Evolutionary conservation across 2,329 filamentous ascomycete genomes (phyloP).

Genomic region (Cadophora gregata): DNA sequence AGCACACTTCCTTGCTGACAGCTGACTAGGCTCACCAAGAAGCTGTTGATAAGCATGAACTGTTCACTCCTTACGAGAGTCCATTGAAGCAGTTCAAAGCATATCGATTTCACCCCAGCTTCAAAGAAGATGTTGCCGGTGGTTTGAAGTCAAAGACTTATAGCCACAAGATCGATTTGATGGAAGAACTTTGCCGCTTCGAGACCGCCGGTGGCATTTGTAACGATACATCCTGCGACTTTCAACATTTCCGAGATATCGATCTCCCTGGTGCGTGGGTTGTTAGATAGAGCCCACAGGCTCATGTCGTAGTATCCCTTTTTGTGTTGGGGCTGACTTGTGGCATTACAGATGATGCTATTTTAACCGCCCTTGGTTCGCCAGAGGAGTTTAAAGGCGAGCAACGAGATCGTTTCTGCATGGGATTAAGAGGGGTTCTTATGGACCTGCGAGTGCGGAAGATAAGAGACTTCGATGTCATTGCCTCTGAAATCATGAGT

Average conservation of each 20-base stretch:
- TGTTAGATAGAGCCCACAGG: slow-evolving; percentile 33
- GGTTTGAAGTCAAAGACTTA: slow-evolving; percentile 92
- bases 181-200: slow-evolving; percentile 75
- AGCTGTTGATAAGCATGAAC: slow-evolving; percentile 23
- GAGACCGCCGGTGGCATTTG: slow-evolving; percentile 76
- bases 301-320: slow-evolving; percentile 35
- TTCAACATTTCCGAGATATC: slow-evolving; percentile 81
- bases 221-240: slow-evolving; percentile 73
- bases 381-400: slow-evolving; percentile 67
- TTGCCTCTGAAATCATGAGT: slow-evolving; percentile 70
- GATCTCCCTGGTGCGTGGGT: slow-evolving; percentile 73
- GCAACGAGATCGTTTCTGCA: slow-evolving; percentile 65
- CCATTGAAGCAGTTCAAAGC: slow-evolving; percentile 83
- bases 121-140: slow-evolving; percentile 68
- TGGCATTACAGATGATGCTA: slow-evolving; percentile 66
- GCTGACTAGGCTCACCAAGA: slow-evolving; percentile 27
- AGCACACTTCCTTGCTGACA: slow-evolving; percentile 34
- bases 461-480: slow-evolving; percentile 68
- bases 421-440: slow-evolving; percentile 66
- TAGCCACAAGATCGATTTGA: slow-evolving; percentile 85
- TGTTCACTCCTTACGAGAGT: slow-evolving; percentile 74
- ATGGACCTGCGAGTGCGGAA: slow-evolving; percentile 63
- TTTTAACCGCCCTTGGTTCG: slow-evolving; percentile 74
- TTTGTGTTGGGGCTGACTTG: slow-evolving; percentile 49
- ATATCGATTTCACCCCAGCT: slow-evolving; percentile 88